A percentile compares a stretch with the other conserved stretches of the same genome.
Conservation (phyloP, 2,329 filamentous ascomycete genomes). For the Orbilia javanica region DNA sequence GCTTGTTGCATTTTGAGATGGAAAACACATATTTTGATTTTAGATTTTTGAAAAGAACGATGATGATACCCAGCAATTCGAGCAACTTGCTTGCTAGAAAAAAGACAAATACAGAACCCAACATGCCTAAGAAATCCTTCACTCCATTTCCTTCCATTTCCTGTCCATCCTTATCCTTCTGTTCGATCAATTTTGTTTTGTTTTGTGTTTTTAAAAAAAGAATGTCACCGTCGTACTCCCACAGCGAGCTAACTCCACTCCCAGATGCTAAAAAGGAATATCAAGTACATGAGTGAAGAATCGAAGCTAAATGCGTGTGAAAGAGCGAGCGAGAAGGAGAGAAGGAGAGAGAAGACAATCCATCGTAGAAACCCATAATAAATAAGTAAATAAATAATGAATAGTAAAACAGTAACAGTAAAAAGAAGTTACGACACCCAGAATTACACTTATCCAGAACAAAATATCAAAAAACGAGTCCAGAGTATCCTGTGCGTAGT, state of each 20-base stretch:
- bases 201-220: no score
- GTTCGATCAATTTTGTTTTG: background rate
- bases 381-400: background rate
- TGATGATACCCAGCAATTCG: background rate
- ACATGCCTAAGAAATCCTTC: background rate
- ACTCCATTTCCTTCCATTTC: background rate
- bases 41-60: background rate
- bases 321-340: background rate
- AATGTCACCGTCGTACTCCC: slow-evolving; percentile 2
- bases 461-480: background rate
- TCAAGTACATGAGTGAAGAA: background rate
- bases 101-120: background rate
- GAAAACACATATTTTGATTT: background rate
- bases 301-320: background rate
- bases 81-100: background rate
- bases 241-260: slow-evolving; percentile 14
- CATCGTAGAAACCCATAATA: slow-evolving; percentile 13
- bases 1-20: background rate
- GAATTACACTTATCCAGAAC: slow-evolving; percentile 2
- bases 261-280: background rate
- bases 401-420: background rate
- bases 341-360: background rate
- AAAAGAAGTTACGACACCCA: background rate
- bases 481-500: background rate
- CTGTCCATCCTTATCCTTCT: no score